These are phyloP conservation scores for Euphrasia arctica DNA, from an alignment of 305 asterid species.

Conservation along the genomic window DNA sequence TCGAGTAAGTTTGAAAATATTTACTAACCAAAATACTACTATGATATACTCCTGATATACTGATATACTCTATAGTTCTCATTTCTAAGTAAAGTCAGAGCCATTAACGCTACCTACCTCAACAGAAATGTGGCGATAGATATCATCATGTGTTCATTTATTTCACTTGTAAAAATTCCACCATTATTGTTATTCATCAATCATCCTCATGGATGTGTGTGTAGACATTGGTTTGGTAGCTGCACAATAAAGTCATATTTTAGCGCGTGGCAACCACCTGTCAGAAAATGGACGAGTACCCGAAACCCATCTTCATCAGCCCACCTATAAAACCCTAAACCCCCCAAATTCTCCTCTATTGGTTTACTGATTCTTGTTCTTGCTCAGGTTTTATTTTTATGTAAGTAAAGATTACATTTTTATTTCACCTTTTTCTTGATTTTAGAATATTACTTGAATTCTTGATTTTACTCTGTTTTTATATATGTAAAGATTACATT, in stretches of 20 bases:
- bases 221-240: background rate
- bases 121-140: background rate
- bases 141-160: background rate
- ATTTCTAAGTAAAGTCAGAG: too few species aligned
- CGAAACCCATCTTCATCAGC: background rate
- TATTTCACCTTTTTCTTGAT: too few species aligned
- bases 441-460: too few species aligned
- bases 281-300: too few species aligned
- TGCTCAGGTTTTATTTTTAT: background rate
- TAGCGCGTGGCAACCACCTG: background rate
- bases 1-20: too few species aligned
- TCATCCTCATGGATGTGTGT: too few species aligned
- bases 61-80: too few species aligned
- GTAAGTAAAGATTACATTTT: too few species aligned
- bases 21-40: too few species aligned
- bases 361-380: too few species aligned
- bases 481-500: background rate
- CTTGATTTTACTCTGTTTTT: background rate
- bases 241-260: background rate
- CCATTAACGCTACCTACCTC: conserved; percentile 22
- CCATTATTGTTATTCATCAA: background rate
- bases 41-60: too few species aligned
- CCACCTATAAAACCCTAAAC: background rate
- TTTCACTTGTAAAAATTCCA: background rate
- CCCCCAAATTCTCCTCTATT: background rate